phyloP scores from a whole-genome alignment of 345 rosid genomes.

The Pseudoturritis turrita region DNA sequence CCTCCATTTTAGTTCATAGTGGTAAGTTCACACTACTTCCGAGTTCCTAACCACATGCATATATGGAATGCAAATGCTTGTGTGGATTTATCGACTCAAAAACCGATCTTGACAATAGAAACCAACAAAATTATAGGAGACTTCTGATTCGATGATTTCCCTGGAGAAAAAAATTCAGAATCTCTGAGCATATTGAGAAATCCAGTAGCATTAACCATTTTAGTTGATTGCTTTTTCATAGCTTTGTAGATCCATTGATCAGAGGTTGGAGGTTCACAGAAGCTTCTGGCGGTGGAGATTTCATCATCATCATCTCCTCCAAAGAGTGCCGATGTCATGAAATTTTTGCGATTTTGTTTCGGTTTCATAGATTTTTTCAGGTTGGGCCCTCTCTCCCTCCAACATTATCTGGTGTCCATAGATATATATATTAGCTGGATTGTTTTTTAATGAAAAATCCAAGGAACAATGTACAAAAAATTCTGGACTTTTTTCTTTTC shows the following conservation, averaged over 20 bases:
- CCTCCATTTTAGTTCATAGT: constrained; percentile 47
- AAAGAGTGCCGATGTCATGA: not conserved
- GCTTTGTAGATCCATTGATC: not conserved
- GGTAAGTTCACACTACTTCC: not conserved
- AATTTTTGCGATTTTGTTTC: not conserved
- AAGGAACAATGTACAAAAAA: not conserved
- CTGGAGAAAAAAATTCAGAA: not conserved
- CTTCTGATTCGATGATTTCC: too few relatives aligned
- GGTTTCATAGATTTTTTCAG: not conserved
- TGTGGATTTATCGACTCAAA: not conserved
- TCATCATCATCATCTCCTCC: not conserved
- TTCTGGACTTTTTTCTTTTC: not conserved
- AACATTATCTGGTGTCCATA: not conserved
- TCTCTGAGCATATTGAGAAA: not conserved
- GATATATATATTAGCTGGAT: not conserved
- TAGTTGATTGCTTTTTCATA: not conserved
- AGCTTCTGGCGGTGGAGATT: not conserved
- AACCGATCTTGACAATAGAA: not conserved
- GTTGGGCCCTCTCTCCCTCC: too few relatives aligned
- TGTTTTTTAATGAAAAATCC: not conserved
- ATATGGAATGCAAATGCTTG: not conserved
- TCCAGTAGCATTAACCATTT: not conserved
- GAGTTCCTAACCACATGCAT: not conserved
- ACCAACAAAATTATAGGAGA: too few relatives aligned
- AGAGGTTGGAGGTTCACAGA: not conserved